Percentiles rank a stretch among this genome's conserved stretches.
phyloP scores from a whole-genome alignment of 2,329 filamentous ascomycete species.

The Huntiella abstrusa region DNA sequence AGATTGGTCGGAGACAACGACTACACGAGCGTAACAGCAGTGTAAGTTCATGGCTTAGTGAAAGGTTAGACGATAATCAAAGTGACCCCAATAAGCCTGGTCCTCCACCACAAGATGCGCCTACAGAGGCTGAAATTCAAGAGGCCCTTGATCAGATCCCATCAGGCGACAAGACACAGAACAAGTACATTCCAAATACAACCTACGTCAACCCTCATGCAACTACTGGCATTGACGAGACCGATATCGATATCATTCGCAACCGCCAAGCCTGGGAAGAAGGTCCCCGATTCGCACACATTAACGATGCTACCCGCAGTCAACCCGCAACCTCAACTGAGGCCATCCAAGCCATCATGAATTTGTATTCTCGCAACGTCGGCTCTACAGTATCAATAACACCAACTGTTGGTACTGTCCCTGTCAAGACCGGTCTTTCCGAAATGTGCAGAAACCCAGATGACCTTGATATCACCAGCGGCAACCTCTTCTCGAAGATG shows the following conservation, averaged over 20 bases:
- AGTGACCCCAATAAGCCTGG: neutral
- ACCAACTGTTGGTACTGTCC: constrained; percentile 47
- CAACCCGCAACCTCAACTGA: constrained; percentile 18
- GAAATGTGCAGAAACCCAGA: constrained; percentile 21
- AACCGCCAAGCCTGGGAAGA: constrained; percentile 26
- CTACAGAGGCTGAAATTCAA: neutral
- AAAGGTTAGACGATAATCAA: neutral
- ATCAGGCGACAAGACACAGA: constrained; percentile 29
- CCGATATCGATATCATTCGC: constrained; percentile 32
- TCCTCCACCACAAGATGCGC: neutral
- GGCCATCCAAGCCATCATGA: constrained; percentile 34
- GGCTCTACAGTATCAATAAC: constrained; percentile 41
- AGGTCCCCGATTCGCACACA: constrained; percentile 27
- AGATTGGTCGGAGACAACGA: constrained; percentile 24
- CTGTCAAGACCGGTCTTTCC: constrained; percentile 24
- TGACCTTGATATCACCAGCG: constrained; percentile 37
- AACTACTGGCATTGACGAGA: constrained; percentile 22
- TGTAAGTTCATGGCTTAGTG: constrained; percentile 31
- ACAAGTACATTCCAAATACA: constrained; percentile 28
- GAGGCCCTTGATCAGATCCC: constrained; percentile 18
- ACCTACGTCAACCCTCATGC: constrained; percentile 28
- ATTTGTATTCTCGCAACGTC: constrained; percentile 32
- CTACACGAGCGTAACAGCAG: constrained; percentile 28
- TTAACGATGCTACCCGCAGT: constrained; percentile 21
- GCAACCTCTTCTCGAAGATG: constrained; percentile 44